Conservation (phyloP, 2,329 filamentous ascomycete genomes). For the Alternaria viburni region DNA sequence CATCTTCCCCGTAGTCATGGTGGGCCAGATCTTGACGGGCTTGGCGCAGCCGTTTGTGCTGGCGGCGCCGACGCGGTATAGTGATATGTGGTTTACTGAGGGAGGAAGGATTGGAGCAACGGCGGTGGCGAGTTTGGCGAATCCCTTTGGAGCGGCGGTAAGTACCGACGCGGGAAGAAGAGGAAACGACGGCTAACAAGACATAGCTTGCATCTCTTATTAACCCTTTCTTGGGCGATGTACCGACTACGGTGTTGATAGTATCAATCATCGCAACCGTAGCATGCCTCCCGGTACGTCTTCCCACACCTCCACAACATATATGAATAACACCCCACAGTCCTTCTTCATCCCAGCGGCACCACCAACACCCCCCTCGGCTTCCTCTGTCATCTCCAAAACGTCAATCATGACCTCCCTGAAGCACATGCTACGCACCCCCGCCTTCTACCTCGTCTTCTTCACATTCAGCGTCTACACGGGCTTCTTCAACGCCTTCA, state of each 20-base stretch:
- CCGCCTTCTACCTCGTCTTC: conserved; percentile 80
- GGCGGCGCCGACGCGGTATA: conserved; percentile 86
- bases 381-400: conserved; percentile 65
- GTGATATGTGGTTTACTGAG: conserved; percentile 92
- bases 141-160: conserved; percentile 86
- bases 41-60: conserved; percentile 92
- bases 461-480: conserved; percentile 85
- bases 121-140: conserved; percentile 82
- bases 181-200: conserved; percentile 6
- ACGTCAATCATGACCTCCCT: conserved; percentile 63
- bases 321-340: not conserved
- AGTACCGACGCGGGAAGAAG: conserved; percentile 11
- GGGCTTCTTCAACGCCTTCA: conserved; percentile 91
- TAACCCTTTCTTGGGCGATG: conserved; percentile 75
- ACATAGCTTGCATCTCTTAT: conserved; percentile 74
- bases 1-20: conserved; percentile 78
- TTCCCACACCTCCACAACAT: accelerated
- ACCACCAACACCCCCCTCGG: conserved; percentile 78
- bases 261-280: conserved; percentile 80
- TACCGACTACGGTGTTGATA: conserved; percentile 85
- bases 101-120: conserved; percentile 85
- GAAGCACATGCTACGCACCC: conserved; percentile 55
- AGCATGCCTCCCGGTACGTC: conserved; percentile 64
- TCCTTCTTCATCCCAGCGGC: conserved; percentile 79
- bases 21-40: conserved; percentile 89